These are phyloP conservation scores for Cadophora sp. DNA, from an alignment of 2,329 filamentous ascomycete species.

Conservation along the genomic window DNA sequence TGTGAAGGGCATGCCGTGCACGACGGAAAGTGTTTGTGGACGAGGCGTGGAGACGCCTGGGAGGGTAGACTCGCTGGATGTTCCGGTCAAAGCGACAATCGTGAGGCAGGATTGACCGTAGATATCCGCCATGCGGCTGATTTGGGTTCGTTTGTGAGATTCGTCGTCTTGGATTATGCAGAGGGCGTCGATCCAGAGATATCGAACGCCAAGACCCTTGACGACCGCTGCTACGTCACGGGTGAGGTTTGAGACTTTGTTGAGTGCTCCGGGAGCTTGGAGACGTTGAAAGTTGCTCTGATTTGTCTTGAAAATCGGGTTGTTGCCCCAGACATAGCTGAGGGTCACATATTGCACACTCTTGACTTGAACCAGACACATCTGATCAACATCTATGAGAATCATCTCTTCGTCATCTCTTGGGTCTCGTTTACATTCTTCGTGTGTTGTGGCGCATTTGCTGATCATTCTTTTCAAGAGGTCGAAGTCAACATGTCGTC, in stretches of 20 bases:
- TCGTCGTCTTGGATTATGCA: constrained; percentile 15
- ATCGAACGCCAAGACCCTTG: not conserved
- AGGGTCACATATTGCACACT: not conserved
- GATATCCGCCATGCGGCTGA: constrained; percentile 6
- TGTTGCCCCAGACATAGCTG: constrained; percentile 18
- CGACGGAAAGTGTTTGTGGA: not conserved
- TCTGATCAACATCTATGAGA: constrained; percentile 7
- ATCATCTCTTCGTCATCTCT: not conserved
- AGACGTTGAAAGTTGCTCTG: not conserved
- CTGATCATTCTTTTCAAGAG: not conserved
- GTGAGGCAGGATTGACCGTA: constrained; percentile 11
- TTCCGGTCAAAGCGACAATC: constrained; percentile 6
- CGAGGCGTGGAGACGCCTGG: not conserved
- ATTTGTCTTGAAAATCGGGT: not conserved
- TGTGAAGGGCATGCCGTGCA: constrained; percentile 9
- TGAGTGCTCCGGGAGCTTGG: not conserved
- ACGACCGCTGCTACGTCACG: constrained; percentile 8
- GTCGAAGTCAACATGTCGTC: constrained; percentile 2
- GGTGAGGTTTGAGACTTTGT: not conserved
- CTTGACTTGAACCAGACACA: not conserved
- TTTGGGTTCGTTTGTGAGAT: not conserved
- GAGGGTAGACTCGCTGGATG: constrained; percentile 8
- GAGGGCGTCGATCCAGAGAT: constrained; percentile 1
- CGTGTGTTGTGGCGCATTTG: not conserved
- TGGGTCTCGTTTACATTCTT: not conserved